Percentiles rank a stretch among this genome's conserved stretches.
phyloP scores from a whole-genome alignment of 106 monocot genomes.

The Dioscorea dumetorum region DNA sequence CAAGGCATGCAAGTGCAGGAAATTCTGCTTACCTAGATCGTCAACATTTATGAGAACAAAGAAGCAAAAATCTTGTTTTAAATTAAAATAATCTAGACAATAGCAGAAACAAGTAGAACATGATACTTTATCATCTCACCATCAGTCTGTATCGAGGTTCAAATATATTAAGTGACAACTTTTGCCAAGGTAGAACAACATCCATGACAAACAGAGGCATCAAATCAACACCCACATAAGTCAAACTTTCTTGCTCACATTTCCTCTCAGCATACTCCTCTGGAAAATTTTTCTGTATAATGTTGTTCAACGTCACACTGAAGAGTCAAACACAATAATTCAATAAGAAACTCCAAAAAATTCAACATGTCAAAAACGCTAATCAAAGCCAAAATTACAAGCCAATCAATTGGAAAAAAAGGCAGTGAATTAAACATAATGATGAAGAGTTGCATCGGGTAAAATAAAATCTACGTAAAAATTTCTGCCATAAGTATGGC shows the following conservation, averaged over 20 bases:
- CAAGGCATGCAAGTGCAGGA: no score
- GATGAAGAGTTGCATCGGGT: neutral
- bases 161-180: slow-evolving; percentile 92
- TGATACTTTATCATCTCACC: slow-evolving; percentile 32
- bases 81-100: no score
- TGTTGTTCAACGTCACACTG: slow-evolving; percentile 95
- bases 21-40: no score
- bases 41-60: no score
- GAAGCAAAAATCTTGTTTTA: no score
- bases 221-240: slow-evolving; percentile 51
- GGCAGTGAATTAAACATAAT: neutral
- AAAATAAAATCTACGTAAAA: neutral
- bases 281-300: slow-evolving; percentile 80
- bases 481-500: no score
- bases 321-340: slow-evolving; percentile 16
- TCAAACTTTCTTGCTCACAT: slow-evolving; percentile 65
- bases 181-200: slow-evolving; percentile 93
- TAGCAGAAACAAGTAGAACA: no score
- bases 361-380: no score
- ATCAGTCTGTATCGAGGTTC: slow-evolving; percentile 99
- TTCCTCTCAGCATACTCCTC: slow-evolving; percentile 87
- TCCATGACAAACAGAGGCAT: slow-evolving; percentile 99
- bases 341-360: slow-evolving; percentile 17
- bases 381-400: slow-evolving; percentile 1
- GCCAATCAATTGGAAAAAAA: neutral